phyloP scores from a whole-genome alignment of 2,329 filamentous ascomycete genomes.

The Talaromyces albobiverticillius region DNA sequence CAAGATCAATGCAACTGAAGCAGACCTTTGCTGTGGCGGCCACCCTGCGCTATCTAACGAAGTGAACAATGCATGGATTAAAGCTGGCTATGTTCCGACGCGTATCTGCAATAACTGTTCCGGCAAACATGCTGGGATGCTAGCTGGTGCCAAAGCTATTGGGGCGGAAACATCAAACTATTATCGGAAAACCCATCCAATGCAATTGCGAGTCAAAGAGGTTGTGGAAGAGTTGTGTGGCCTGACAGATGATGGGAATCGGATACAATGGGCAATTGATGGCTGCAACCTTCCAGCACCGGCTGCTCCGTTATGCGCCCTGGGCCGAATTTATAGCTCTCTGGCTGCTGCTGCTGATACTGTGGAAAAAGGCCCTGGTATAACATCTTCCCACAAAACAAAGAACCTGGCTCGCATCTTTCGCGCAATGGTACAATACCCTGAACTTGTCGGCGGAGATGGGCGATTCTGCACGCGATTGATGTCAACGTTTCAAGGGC shows the following conservation, averaged over 20 bases:
- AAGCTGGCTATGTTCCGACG: conserved; percentile 35
- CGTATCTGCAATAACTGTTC: conserved; percentile 48
- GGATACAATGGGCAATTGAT: conserved; percentile 44
- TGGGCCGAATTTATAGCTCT: conserved; percentile 36
- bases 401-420: conserved; percentile 36
- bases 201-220: conserved; percentile 39
- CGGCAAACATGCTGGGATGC: conserved; percentile 50
- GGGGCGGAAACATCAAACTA: conserved; percentile 32
- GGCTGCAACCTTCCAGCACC: conserved; percentile 51
- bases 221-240: conserved; percentile 37
- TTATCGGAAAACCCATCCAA: conserved; percentile 32
- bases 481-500: conserved; percentile 39
- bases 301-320: conserved; percentile 35
- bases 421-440: conserved; percentile 41
- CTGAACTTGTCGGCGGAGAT: conserved; percentile 46
- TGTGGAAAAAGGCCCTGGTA: neutral
- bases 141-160: conserved; percentile 41
- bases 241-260: conserved; percentile 19
- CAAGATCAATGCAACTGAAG: conserved; percentile 30
- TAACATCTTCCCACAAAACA: conserved; percentile 15
- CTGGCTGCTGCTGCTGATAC: conserved; percentile 34
- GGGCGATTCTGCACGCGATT: conserved; percentile 48
- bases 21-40: conserved; percentile 43
- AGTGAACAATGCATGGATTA: conserved; percentile 42
- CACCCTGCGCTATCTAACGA: conserved; percentile 36